These are phyloP conservation scores for Durusdinium trenchii DNA, from an alignment of 73 alveolate species.

Conservation along the genomic window DNA sequence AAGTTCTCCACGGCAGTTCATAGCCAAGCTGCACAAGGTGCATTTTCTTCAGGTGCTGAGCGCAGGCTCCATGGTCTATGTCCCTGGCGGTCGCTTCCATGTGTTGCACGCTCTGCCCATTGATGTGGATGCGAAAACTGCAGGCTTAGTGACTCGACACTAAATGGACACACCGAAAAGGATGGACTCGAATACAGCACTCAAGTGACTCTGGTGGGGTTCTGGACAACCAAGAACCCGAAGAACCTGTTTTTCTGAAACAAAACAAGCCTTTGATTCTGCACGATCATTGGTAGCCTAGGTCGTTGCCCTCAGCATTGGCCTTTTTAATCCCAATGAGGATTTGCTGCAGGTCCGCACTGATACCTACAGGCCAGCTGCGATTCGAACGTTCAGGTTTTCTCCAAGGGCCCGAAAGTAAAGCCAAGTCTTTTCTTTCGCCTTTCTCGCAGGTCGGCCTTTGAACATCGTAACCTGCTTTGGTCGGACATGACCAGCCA, in stretches of 20 bases:
- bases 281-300: not conserved
- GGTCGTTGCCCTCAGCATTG: slow-evolving; percentile 78
- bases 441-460: slow-evolving; percentile 78
- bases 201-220: too few relatives aligned
- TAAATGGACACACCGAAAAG: not conserved
- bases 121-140: slow-evolving; percentile 67
- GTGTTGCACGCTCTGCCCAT: slow-evolving; percentile 44
- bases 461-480: slow-evolving; percentile 62
- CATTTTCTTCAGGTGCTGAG: slow-evolving; percentile 9
- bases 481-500: slow-evolving; percentile 66
- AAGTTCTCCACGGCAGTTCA: too few relatives aligned
- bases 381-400: not conserved
- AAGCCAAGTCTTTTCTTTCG: not conserved
- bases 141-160: not conserved
- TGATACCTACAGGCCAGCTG: slow-evolving; percentile 46
- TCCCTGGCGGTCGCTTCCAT: slow-evolving; percentile 94
- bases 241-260: too few relatives aligned
- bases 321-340: slow-evolving; percentile 78
- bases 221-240: too few relatives aligned
- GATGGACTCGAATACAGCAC: not conserved
- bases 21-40: too few relatives aligned
- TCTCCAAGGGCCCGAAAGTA: not conserved
- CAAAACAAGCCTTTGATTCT: too few relatives aligned
- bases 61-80: slow-evolving; percentile 84
- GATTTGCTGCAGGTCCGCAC: slow-evolving; percentile 70